Percentiles rank a stretch among this genome's conserved stretches.
These are phyloP conservation scores for Brasenia schreberi DNA, from an alignment of 164 flowering plant genomes.

Conservation along the genomic window DNA sequence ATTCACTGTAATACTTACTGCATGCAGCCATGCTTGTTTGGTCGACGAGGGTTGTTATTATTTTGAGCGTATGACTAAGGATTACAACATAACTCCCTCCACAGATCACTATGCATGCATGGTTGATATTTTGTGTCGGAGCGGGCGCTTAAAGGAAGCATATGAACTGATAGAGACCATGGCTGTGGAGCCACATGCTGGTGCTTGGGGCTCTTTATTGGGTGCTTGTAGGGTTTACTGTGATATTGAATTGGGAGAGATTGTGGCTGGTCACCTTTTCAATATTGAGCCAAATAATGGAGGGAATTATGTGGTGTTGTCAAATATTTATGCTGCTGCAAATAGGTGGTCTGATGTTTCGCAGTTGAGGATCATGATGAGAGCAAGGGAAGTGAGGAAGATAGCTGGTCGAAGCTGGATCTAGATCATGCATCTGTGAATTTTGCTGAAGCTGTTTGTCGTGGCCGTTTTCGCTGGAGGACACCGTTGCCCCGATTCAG, in stretches of 20 bases:
- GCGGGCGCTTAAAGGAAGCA: constrained; percentile 6
- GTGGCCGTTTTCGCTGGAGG: too few species aligned
- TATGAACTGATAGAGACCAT: constrained; percentile 8
- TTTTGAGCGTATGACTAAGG: constrained; percentile 6
- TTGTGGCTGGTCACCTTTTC: constrained; percentile 8
- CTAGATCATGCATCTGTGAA: background rate
- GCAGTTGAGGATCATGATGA: constrained; percentile 7
- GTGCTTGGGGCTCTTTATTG: constrained; percentile 13
- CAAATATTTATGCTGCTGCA: constrained; percentile 11
- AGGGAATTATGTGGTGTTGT: constrained; percentile 10
- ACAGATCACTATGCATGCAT: constrained; percentile 12
- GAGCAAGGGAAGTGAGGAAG: constrained; percentile 10
- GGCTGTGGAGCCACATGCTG: constrained; percentile 10
- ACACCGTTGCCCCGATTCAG: too few species aligned
- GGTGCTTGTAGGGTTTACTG: constrained; percentile 10
- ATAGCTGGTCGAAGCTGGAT: constrained; percentile 14
- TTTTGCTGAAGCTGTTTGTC: too few species aligned
- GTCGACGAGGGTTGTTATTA: constrained; percentile 9
- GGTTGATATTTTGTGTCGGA: constrained; percentile 10
- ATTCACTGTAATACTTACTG: constrained; percentile 7
- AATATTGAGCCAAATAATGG: constrained; percentile 9
- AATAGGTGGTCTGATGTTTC: constrained; percentile 11
- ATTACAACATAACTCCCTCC: constrained; percentile 6
- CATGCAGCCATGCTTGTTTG: constrained; percentile 10
- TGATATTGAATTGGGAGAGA: constrained; percentile 10